These are phyloP conservation scores for Aphanomyces euteiches DNA, from an alignment of 352 stramenopile genomes.

Conservation along the genomic window DNA sequence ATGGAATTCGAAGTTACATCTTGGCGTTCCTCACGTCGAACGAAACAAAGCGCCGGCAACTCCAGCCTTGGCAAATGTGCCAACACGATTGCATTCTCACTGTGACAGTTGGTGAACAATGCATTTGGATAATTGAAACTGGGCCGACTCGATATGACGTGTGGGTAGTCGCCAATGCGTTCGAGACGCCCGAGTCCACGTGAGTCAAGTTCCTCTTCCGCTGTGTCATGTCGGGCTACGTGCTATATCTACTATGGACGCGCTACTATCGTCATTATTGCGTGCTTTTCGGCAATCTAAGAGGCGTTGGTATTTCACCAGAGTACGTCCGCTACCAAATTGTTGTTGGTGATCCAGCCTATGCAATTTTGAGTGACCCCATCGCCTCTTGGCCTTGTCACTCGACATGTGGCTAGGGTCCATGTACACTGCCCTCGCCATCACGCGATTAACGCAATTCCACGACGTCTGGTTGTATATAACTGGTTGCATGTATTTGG, in stretches of 20 bases:
- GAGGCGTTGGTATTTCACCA: not conserved
- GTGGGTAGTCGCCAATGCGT: not conserved
- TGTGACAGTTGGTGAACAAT: not conserved
- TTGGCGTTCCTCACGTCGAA: not conserved
- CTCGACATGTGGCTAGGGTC: constrained; percentile 21
- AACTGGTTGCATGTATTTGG: not conserved
- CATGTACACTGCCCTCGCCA: constrained; percentile 10
- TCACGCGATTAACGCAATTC: not conserved
- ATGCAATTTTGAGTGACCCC: constrained; percentile 4
- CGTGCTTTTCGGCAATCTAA: not conserved
- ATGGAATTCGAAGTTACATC: not conserved
- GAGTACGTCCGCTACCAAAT: not conserved
- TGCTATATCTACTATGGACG: not conserved
- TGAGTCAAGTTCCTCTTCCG: not conserved
- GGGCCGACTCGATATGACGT: not conserved
- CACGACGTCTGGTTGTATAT: not conserved
- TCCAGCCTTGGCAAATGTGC: not conserved
- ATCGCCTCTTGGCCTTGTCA: constrained; percentile 9
- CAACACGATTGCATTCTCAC: not conserved
- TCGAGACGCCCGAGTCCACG: not conserved
- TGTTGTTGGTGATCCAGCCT: constrained; percentile 21
- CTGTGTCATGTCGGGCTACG: not conserved
- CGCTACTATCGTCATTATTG: not conserved
- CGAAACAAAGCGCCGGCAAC: not conserved
- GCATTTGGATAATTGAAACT: not conserved